Percentiles rank a stretch among this genome's conserved stretches.
These are phyloP conservation scores for Narthecium ossifragum DNA, from an alignment of 106 monocot species.

Conservation along the genomic window DNA sequence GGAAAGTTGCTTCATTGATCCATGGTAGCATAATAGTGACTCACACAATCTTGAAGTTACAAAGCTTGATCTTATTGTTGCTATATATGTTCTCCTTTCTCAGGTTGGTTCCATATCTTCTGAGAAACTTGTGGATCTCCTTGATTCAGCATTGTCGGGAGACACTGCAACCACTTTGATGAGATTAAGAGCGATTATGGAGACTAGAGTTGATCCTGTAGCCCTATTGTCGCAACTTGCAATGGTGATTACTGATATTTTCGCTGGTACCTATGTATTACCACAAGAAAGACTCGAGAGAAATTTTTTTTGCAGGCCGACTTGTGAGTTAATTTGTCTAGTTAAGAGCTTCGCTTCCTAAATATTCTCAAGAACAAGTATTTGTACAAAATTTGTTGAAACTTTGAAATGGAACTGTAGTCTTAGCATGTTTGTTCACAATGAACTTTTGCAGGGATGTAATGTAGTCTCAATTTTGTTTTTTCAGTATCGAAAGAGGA, in stretches of 20 bases:
- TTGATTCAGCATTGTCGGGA: constrained; percentile 64
- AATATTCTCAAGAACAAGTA: too few relatives aligned
- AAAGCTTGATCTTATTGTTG: neutral
- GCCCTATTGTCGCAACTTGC: constrained; percentile 62
- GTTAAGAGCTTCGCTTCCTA: too few relatives aligned
- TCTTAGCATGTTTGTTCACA: too few relatives aligned
- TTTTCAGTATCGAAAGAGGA: constrained; percentile 82
- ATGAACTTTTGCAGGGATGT: too few relatives aligned
- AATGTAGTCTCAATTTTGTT: neutral
- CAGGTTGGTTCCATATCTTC: constrained; percentile 70
- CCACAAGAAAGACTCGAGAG: constrained; percentile 44
- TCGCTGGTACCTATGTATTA: constrained; percentile 65
- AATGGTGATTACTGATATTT: constrained; percentile 62
- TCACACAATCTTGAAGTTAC: neutral
- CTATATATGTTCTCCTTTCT: neutral
- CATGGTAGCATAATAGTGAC: too few relatives aligned
- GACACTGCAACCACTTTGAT: constrained; percentile 67
- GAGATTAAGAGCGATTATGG: constrained; percentile 49
- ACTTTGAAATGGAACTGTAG: too few relatives aligned
- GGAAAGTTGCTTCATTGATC: too few relatives aligned
- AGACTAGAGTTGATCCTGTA: constrained; percentile 60
- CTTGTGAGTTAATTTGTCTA: constrained; percentile 69
- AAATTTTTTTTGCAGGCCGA: constrained; percentile 59
- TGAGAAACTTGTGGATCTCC: constrained; percentile 72
- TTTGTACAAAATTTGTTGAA: too few relatives aligned